These are phyloP conservation scores for Colletotrichum camelliae DNA, from an alignment of 2,329 filamentous ascomycete species.

Conservation along the genomic window DNA sequence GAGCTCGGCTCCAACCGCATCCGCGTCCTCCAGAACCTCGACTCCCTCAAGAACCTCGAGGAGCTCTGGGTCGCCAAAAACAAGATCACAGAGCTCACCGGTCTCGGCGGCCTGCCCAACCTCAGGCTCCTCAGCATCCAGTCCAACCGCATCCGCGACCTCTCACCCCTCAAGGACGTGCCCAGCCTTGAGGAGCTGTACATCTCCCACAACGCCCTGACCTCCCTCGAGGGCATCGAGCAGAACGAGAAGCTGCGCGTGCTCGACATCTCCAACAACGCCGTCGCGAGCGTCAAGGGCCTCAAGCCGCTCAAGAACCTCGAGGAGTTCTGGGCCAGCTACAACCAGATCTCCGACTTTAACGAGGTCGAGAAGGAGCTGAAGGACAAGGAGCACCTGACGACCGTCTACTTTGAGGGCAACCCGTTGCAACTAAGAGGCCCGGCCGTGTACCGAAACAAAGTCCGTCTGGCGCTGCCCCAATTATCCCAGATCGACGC, in stretches of 20 bases:
- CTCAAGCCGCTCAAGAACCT: conserved; percentile 72
- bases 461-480: conserved; percentile 85
- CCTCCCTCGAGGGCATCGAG: conserved; percentile 76
- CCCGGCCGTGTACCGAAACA: conserved; percentile 92
- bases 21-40: conserved; percentile 84
- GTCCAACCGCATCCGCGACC: conserved; percentile 85
- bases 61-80: conserved; percentile 96
- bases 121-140: conserved; percentile 92
- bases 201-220: conserved; percentile 92
- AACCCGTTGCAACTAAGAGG: conserved; percentile 83
- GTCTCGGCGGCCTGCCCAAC: conserved; percentile 76
- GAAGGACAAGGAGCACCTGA: conserved; percentile 77
- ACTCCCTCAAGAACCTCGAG: conserved; percentile 77
- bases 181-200: conserved; percentile 89
- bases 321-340: conserved; percentile 94
- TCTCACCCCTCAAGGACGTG: conserved; percentile 77
- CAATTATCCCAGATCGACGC: conserved; percentile 95
- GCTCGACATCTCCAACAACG: conserved; percentile 90
- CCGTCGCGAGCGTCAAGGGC: conserved; percentile 76
- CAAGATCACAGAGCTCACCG: conserved; percentile 85
- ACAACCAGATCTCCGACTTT: conserved; percentile 83
- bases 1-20: conserved; percentile 94
- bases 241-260: conserved; percentile 71
- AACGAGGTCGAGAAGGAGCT: conserved; percentile 81
- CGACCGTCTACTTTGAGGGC: conserved; percentile 95